Base-by-base conservation (phyloP, 306 rosid species). In the Fragaria vesca region DNA sequence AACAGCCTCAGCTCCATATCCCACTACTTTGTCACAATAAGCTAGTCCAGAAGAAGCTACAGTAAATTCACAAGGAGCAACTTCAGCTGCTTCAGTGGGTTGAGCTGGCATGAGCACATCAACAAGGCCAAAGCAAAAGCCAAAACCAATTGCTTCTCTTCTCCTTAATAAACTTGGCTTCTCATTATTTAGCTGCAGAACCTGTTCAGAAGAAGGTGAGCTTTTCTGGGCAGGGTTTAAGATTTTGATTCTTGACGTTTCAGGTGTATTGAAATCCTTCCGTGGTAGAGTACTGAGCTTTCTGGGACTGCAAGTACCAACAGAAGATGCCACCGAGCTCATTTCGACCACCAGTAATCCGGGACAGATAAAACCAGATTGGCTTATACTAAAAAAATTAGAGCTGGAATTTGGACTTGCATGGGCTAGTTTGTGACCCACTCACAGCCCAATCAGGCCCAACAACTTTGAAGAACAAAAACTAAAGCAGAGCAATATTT, bases 31-130 rank as follows among this genome's bases (percentile, higher is more conserved):
- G 73, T 94, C 98, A 76, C 98, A 92, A 83, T 83, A 94, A 17
- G 92, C 94, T 24, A 94, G 96, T 42, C 98, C 97, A 3, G 97
- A 92, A 42, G 95, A 86, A 80, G 97, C 92, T 1, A 82, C 84
- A 15, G 86, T 83, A 18, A 89, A 83, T 71, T 90, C 90, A 77
- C 98, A 94, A 0, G 90, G 72, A 52, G 63, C 79, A 12, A 48
- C 74, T 71, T 82, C 92, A 26, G 87, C 87, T 24, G 87, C 88
- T 54, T 66, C 51, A 13, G 85, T 26, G 42, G 83, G 71, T 54
- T 40, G 75, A 32, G 77, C 69, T 17, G 62, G 69, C 0, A 71
- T 42, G 24, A 85, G 77, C 45, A 21, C 63, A 67, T 83, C 79
- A 61, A 78, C 69, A 71, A 91, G 85, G 60, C 89, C 85, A 65